Base-by-base conservation (phyloP, 495 filamentous ascomycete genomes). In the Tuber umbilicatum region DNA sequence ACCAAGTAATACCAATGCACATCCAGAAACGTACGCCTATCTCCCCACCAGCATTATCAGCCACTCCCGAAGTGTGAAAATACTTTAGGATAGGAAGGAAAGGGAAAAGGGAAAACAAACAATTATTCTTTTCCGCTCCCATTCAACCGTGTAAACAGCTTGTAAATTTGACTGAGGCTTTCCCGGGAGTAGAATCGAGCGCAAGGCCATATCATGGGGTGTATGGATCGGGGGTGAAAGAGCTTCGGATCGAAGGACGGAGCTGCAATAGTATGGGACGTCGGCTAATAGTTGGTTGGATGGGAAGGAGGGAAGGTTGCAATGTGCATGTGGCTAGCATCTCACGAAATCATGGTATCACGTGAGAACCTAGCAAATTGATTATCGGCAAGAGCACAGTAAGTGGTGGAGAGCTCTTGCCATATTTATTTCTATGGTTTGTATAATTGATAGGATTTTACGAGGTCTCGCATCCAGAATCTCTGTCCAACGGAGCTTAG, bases 21-120 rank as follows among this genome's bases (percentile, higher is more conserved):
- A 91, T 76, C 95, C 94, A 74, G 92, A 94, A 74, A 97, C 91
- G 84, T 97, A 99, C 75, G 88, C 89, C 93, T 97, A 69, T 38
- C 40, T 39, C 43, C 45, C 40, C 37, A 42, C 73, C 5, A 67
- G 23, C 23, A 70, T 73, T 72, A 39, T 47, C 19, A 71, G 81
- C 47, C 73, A 68, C 71, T 43, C 27, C 35, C 19, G 31, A 67
- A 39, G 40, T 55, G 38, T 38, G 37, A 40, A 47, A 31, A 39
- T 71, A 23, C n/a, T 27, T 42, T n/a, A 14, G 73, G 71, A 37
- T 27, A 14, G 69, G 67, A 38, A 21, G 73, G 41, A 69, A 64
- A 16, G n/a, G 71, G 9, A 39, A 39, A 67, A 43, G 68, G 60
- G 74, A 64, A 40, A 71, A 73, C 88, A 83, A 85, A 97, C 94